Base-by-base conservation (phyloP, 2,329 filamentous ascomycete species). In the Aureobasidium sp. region DNA sequence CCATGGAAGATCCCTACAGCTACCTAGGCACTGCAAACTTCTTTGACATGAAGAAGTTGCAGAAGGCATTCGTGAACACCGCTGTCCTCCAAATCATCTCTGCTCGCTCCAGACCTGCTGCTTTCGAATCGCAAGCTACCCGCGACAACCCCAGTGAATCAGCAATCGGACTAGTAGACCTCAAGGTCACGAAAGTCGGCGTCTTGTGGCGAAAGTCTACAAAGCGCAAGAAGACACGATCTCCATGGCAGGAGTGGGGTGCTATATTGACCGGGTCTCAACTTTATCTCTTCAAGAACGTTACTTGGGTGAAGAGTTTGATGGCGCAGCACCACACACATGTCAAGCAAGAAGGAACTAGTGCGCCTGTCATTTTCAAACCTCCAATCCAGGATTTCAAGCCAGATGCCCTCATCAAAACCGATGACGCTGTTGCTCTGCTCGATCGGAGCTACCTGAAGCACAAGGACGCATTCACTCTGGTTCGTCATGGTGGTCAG, bases 181-280 rank as follows among this genome's bases (percentile, higher is more conserved):
- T 99, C 71, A 96, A 96, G 68, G 89, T 97, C 49, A 96, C 93
- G 48, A 99, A 97, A 74, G 92, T 99, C 54, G 94, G 94, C 4
- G 78, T 96, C 1, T 74, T 99, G 35, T 99, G 94, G 94, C 86
- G 94, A 48, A 99, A 99, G 72, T 91, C 96, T 66, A 78, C 82
- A 1, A 97, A 96, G 76, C 97, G 96, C 77, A 96, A 93, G 76
- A 96, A 95, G 74, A 88, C 91, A 0, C 84, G 93, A 47, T 97
- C 93, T 12, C 93, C 94, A 1, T 99, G 94, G 94, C 93, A 97
- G 71, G 94, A 99, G 80, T 99, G 94, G 94, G 94, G 94, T 58
- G 94, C 91, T 27, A 89, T 99, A 63, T 81, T 99, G 33, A 99
- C 94, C 0, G 91, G 93, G n/a, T 95, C 94, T 6, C 93, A 97